Percentiles rank a stretch among this genome's conserved stretches.
Conservation (phyloP, 1,284 basidiomycete species). For the Omphalotus olearius region DNA sequence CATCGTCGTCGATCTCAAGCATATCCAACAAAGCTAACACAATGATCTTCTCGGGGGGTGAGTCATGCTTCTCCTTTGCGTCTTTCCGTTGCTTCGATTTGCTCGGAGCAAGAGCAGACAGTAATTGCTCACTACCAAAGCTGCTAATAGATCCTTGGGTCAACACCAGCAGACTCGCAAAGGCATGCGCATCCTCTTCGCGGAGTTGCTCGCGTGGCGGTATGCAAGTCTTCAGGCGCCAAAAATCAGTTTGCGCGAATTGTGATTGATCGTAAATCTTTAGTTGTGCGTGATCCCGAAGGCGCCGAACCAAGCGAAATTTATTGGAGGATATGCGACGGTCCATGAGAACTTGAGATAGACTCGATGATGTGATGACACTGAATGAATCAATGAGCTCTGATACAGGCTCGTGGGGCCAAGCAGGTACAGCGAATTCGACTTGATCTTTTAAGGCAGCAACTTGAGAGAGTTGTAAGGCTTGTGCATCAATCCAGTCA, state of each 20-base stretch:
- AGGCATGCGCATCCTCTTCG: slow-evolving; percentile 67
- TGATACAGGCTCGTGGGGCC: slow-evolving; percentile 59
- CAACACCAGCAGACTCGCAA: slow-evolving; percentile 66
- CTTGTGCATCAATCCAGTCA: slow-evolving; percentile 61
- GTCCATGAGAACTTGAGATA: slow-evolving; percentile 54
- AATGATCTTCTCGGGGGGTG: slow-evolving; percentile 41
- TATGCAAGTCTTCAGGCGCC: slow-evolving; percentile 77
- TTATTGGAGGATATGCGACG: slow-evolving; percentile 60
- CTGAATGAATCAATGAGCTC: slow-evolving; percentile 40
- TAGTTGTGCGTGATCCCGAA: slow-evolving; percentile 42
- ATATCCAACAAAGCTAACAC: slow-evolving; percentile 52
- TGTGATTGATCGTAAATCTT: slow-evolving; percentile 34
- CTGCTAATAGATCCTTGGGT: slow-evolving; percentile 56
- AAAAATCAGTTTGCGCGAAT: slow-evolving; percentile 67
- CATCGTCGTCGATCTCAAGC: slow-evolving; percentile 47
- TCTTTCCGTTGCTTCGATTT: slow-evolving; percentile 32
- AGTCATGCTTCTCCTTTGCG: slow-evolving; percentile 11
- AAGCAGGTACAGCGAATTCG: slow-evolving; percentile 58
- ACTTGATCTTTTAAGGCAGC: slow-evolving; percentile 40
- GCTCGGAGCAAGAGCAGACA: slow-evolving; percentile 31
- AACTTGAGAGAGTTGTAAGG: slow-evolving; percentile 36
- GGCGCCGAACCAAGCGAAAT: slow-evolving; percentile 66
- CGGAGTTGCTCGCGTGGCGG: slow-evolving; percentile 47
- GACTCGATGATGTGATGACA: slow-evolving; percentile 37
- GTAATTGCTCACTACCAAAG: slow-evolving; percentile 47